A percentile compares a stretch with the other conserved stretches of the same genome.
Evolutionary conservation across 2,329 filamentous ascomycete species (phyloP).

Genomic region (Tolypocladium endophyticum): DNA sequence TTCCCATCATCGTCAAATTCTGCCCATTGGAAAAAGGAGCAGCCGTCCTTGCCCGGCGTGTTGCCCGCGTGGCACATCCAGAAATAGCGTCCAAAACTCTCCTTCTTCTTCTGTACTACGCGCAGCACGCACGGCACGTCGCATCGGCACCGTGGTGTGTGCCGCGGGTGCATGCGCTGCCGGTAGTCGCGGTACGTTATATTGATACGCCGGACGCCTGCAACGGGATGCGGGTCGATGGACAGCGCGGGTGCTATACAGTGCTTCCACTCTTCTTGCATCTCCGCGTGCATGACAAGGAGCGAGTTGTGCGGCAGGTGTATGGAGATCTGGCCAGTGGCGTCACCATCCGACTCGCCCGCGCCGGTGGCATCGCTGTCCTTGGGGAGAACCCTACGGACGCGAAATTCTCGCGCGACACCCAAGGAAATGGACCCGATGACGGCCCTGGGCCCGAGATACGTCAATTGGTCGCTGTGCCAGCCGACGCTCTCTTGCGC

Average conservation of each 20-base stretch:
- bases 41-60: constrained; percentile 57
- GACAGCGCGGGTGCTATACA: constrained; percentile 62
- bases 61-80: constrained; percentile 86
- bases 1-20: constrained; percentile 79
- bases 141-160: constrained; percentile 72
- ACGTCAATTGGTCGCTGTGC: constrained; percentile 87
- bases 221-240: constrained; percentile 76
- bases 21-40: constrained; percentile 76
- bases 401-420: constrained; percentile 86
- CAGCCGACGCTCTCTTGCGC: constrained; percentile 77
- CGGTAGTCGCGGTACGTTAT: constrained; percentile 89
- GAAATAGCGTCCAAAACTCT: constrained; percentile 72
- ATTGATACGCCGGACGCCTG: constrained; percentile 76
- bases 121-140: constrained; percentile 57
- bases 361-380: constrained; percentile 29
- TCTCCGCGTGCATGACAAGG: constrained; percentile 92
- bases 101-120: constrained; percentile 69
- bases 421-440: constrained; percentile 88
- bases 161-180: constrained; percentile 60
- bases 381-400: constrained; percentile 62
- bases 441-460: constrained; percentile 76
- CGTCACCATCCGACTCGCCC: constrained; percentile 41
- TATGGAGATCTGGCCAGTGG: constrained; percentile 79
- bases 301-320: constrained; percentile 92
- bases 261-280: constrained; percentile 98